These are phyloP conservation scores for Sporothrix inflata DNA, from an alignment of 2,329 filamentous ascomycete species.

Conservation along the genomic window DNA sequence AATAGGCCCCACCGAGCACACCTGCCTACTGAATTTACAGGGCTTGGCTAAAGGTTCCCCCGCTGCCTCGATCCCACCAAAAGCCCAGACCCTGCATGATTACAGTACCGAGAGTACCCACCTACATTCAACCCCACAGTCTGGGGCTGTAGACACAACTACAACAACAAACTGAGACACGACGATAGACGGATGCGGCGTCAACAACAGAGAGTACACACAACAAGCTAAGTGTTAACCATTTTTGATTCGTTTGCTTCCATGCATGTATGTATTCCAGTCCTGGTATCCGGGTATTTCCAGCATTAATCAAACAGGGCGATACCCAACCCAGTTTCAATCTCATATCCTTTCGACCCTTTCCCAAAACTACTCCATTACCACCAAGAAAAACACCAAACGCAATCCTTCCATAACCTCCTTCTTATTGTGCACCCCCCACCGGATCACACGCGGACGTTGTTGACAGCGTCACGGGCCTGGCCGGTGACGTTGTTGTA, in stretches of 20 bases:
- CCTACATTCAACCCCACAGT: neutral
- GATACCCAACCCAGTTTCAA: neutral
- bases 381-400: neutral
- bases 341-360: neutral
- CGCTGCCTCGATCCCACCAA: neutral
- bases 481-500: neutral
- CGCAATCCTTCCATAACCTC: neutral
- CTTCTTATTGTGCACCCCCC: neutral
- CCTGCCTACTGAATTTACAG: too few species aligned
- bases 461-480: neutral
- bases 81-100: neutral
- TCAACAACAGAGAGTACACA: neutral
- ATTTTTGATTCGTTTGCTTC: neutral
- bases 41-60: neutral
- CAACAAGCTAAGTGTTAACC: neutral
- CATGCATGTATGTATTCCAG: neutral
- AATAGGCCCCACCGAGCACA: too few species aligned
- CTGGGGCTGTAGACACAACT: too few species aligned
- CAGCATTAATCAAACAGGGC: neutral
- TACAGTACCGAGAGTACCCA: neutral
- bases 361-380: conserved; percentile 40
- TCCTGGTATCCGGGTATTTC: neutral
- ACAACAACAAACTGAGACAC: neutral
- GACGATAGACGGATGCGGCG: neutral
- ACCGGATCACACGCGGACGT: neutral